Evolutionary conservation across 2,329 filamentous ascomycete species (phyloP), one percentile per base, ranked within the genome.

Genomic region (Fusarium sp.): DNA sequence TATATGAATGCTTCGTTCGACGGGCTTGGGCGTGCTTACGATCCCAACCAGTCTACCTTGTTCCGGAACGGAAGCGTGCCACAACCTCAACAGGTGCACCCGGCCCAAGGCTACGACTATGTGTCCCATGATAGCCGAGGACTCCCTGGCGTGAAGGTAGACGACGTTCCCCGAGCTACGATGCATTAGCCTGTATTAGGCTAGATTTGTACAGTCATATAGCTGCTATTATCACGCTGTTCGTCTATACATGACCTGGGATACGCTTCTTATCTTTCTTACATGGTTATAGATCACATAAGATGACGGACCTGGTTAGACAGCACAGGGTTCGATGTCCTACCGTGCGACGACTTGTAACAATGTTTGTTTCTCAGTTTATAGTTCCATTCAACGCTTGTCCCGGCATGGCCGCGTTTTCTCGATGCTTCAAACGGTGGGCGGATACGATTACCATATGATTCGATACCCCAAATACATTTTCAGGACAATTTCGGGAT

Each of bases 1-100:
- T 78, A 76, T 43, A 73, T 77, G 39, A 63, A 67, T 9, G 53
- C 57, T 11, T 72, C 73, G 2, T 78, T 77, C 43, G 76, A 78
- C 14, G 67, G 71, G 17, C 56, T 75, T 8, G 57, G 72, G 6
- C 73, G 76, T 6, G 71, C 71, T 5, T 78, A 76, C 49, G 75
- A 73, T 14, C 59, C 68, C 13, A 69, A 61, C 19, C 69, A 72
- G 17, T 62, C 68, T 13, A 47, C 67, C 7, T 70, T 78, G 41
- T 78, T 78, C 38, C 70, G 75, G 11, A 50, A 70, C 5, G 69
- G 68, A 46, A 71, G 72, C 37, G 61, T 77, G 29, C 52, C 67
- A 9, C 72, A 72, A 29, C 57, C 49, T 15, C 45, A 69, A 6
- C 62, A 71, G 8, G 72, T 75, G 7, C 69, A 68, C 23, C 63